phyloP scores from a whole-genome alignment of 2,329 filamentous ascomycete species.

The Clonostachys chloroleuca region DNA sequence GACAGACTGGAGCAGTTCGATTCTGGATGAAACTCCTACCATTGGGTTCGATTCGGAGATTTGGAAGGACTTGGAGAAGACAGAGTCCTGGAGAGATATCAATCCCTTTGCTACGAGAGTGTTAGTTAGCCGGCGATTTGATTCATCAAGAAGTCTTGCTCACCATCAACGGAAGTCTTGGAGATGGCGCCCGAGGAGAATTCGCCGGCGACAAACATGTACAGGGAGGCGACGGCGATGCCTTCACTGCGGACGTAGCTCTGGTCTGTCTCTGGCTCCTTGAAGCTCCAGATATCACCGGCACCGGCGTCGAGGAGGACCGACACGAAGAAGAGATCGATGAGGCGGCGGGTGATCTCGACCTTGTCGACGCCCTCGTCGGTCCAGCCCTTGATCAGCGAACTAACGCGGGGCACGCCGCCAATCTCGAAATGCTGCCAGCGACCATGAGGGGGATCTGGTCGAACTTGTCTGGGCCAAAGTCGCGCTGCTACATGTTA shows the following conservation, averaged over 20 bases:
- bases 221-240: constrained; percentile 42
- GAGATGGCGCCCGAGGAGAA: constrained; percentile 19
- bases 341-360: constrained; percentile 46
- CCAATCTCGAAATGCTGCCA: constrained; percentile 63
- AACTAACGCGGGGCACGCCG: constrained; percentile 39
- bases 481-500: constrained; percentile 35
- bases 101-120: constrained; percentile 21
- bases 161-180: constrained; percentile 26
- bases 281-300: constrained; percentile 41
- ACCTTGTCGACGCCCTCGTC: constrained; percentile 28
- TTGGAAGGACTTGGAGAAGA: constrained; percentile 34
- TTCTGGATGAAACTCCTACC: constrained; percentile 35
- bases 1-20: constrained; percentile 31
- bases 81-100: constrained; percentile 19
- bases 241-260: constrained; percentile 40
- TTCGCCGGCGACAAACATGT: constrained; percentile 40
- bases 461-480: constrained; percentile 38
- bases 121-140: neutral
- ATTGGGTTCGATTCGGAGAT: constrained; percentile 36
- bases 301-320: constrained; percentile 53
- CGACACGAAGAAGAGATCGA: constrained; percentile 59
- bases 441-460: constrained; percentile 51
- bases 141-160: neutral
- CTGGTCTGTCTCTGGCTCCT: constrained; percentile 27
- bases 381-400: constrained; percentile 39